Evolutionary conservation across 2,329 filamentous ascomycete species (phyloP), one percentile per base, ranked within the genome.

Genomic region (Colletotrichum sp.): DNA sequence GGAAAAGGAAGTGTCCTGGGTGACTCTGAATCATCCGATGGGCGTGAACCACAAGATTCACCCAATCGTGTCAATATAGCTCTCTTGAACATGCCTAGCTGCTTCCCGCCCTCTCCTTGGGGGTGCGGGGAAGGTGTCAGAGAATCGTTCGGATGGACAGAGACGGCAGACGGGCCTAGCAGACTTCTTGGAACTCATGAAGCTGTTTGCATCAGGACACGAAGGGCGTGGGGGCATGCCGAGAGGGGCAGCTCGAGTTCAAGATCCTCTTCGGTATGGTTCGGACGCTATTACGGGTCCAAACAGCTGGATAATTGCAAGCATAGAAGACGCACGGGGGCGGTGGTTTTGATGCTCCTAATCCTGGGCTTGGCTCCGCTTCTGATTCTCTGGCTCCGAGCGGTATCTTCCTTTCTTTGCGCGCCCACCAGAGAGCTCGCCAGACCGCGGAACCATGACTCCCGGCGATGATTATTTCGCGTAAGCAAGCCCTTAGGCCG

Each of bases 401-500:
- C 27, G 8, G 10, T 18, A 16, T 32, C 13, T 10, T 3, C n/a
- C 34, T 43, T 27, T 18, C 7, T 4, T 13, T 16, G 43, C 43
- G 16, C 30, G 34, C 34, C 34, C 13, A 28, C 36, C 39, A 16
- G 25, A 4, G 39, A 58, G 25, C 22, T 15, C 12, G 4, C 10
- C 27, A 15, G 12, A 28, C 62, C 25, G 39, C n/a, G 43, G 10
- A 52, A 28, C 28, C 48, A 28, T 28, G n/a, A 32, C 30, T 52
- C 22, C 28, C 16, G 18, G 13, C 22, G 15, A 8, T 15, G 32
- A 13, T 27, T 39, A 43, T 56, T 65, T 64, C 22, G 7, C 22
- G 12, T 78, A 96, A 96, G 96, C 76, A 95, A 97, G 82, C 93
- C 95, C 5, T 91, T 98, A 18, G 96, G 96, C 77, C 93, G 96